Conservation (phyloP, 257 asterid species). For the Gentiana macrophylla region DNA sequence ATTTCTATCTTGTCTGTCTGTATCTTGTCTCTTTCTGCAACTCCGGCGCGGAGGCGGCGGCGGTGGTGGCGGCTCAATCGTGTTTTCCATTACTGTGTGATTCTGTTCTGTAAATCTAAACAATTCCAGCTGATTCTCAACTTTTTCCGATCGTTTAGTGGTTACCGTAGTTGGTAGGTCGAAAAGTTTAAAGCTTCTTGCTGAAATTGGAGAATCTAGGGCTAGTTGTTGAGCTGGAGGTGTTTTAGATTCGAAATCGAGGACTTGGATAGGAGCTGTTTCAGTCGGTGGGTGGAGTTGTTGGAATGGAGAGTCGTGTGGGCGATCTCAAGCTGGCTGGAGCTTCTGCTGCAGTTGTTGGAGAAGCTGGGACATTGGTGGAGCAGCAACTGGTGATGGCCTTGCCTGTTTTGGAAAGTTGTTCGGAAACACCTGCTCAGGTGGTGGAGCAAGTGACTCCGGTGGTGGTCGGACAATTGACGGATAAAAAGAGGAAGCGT, state of each 20-base stretch:
- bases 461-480: conserved; percentile 15
- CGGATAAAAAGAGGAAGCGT: conserved; percentile 49
- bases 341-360: conserved; percentile 15
- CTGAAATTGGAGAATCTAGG: conserved; percentile 13
- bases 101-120: conserved; percentile 1
- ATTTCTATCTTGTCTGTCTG: conserved; percentile 1
- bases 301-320: conserved; percentile 10
- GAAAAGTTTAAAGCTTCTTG: neutral
- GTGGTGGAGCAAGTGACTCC: conserved; percentile 10
- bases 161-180: neutral
- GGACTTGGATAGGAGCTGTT: conserved; percentile 12
- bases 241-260: neutral
- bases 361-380: conserved; percentile 16
- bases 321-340: conserved; percentile 18
- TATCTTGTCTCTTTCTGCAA: conserved; percentile 1
- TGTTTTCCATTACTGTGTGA: conserved; percentile 5
- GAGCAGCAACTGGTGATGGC: conserved; percentile 2
- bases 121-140: conserved; percentile 7
- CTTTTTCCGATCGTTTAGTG: conserved; percentile 7
- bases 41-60: too few relatives aligned
- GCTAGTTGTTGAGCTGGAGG: conserved; percentile 6
- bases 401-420: too few relatives aligned
- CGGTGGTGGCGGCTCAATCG: too few relatives aligned
- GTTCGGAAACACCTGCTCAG: conserved; percentile 7
- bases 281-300: conserved; percentile 22